Conservation (phyloP, 2,329 filamentous ascomycete species). For the Chaetomium globosum region DNA sequence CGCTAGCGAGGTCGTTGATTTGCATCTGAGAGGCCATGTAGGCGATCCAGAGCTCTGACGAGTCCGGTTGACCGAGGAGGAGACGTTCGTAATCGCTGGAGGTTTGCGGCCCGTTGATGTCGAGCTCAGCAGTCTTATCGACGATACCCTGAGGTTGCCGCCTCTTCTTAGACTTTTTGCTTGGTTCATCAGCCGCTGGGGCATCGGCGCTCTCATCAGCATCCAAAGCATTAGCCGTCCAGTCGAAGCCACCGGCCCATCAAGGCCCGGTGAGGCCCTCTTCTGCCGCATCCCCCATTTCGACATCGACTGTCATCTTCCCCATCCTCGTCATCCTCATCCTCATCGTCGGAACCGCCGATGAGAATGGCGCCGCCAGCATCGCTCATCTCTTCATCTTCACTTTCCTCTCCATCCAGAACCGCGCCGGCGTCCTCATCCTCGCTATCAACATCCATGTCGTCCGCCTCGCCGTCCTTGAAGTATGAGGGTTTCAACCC, state of each 20-base stretch:
- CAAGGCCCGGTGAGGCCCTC: constrained; percentile 59
- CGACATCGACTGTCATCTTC: constrained; percentile 47
- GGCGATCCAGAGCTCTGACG: constrained; percentile 89
- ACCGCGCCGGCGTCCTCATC: constrained; percentile 48
- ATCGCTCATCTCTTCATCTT: constrained; percentile 47
- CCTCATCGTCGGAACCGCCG: constrained; percentile 40
- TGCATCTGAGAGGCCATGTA: constrained; percentile 99
- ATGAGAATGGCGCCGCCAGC: constrained; percentile 46
- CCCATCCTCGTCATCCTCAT: constrained; percentile 42
- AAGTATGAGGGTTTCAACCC: constrained; percentile 94
- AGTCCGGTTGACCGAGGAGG: constrained; percentile 87
- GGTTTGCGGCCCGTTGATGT: constrained; percentile 84
- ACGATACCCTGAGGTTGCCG: constrained; percentile 77
- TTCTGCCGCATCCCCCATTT: constrained; percentile 47
- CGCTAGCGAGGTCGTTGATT: constrained; percentile 83
- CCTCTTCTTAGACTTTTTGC: constrained; percentile 71
- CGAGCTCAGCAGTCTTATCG: constrained; percentile 89
- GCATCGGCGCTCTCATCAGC: constrained; percentile 53
- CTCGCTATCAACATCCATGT: constrained; percentile 47
- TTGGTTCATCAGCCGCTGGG: constrained; percentile 48
- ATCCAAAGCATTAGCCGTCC: constrained; percentile 72
- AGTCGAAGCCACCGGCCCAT: constrained; percentile 81
- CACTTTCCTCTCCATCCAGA: constrained; percentile 45
- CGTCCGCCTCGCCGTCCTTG: constrained; percentile 59
- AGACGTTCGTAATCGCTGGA: constrained; percentile 92